These are phyloP conservation scores for Astragalus membranaceus DNA, from an alignment of 306 rosid genomes.

Conservation along the genomic window DNA sequence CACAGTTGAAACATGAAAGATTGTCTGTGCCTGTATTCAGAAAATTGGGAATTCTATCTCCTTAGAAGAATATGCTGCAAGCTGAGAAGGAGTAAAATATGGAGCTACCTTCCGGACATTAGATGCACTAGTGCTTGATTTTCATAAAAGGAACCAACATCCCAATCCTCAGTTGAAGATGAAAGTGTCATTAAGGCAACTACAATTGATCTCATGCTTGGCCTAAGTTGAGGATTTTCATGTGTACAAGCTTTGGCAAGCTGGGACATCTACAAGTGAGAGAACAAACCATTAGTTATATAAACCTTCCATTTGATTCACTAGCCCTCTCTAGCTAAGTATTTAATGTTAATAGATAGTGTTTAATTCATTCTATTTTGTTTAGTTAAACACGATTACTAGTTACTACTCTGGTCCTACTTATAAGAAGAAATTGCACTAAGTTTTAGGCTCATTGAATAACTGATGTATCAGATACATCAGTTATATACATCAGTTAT, in stretches of 20 bases:
- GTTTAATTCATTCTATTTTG: too few relatives aligned
- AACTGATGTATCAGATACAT: too few relatives aligned
- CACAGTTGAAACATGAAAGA: background rate
- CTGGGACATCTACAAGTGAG: conserved; percentile 44
- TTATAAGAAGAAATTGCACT: too few relatives aligned
- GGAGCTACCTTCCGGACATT: conserved; percentile 44
- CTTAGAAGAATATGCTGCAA: background rate
- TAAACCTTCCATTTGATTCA: background rate
- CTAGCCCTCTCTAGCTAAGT: background rate
- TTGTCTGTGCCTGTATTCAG: background rate
- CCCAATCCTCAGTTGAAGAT: conserved; percentile 65
- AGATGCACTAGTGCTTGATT: conserved; percentile 43
- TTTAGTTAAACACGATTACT: too few relatives aligned
- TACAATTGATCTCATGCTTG: conserved; percentile 80
- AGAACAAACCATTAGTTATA: background rate
- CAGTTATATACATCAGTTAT: too few relatives aligned
- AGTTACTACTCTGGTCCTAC: too few relatives aligned
- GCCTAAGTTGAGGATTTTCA: conserved; percentile 69
- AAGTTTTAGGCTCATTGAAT: too few relatives aligned
- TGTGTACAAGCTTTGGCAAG: conserved; percentile 74
- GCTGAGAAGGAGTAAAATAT: background rate
- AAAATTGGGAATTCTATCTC: conserved; percentile 4
- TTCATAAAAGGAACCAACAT: conserved; percentile 57
- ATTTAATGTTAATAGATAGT: background rate
- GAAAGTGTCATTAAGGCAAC: conserved; percentile 65